phyloP scores from a whole-genome alignment of 345 rosid species.

The Bretschneidera sinensis region DNA sequence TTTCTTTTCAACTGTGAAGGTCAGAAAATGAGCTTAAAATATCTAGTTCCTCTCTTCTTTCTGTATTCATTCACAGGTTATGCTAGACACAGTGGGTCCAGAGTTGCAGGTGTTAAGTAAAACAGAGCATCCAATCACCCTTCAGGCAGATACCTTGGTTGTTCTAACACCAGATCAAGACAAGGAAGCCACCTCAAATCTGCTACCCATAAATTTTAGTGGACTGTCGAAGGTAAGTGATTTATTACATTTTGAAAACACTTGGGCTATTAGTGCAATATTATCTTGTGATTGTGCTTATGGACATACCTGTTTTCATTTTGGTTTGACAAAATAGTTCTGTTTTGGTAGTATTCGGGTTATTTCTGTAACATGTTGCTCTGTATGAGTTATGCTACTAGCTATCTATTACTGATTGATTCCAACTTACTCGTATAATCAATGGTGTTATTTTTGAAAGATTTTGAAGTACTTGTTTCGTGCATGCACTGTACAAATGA shows the following conservation, averaged over 20 bases:
- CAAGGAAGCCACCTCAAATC: slow-evolving; percentile 52
- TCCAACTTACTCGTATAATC: too few species aligned
- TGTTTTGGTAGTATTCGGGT: too few species aligned
- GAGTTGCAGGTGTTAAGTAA: slow-evolving; percentile 57
- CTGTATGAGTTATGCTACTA: too few species aligned
- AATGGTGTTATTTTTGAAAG: too few species aligned
- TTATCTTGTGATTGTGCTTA: too few species aligned
- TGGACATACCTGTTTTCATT: neutral
- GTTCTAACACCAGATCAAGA: slow-evolving; percentile 58
- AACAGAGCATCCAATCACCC: slow-evolving; percentile 46
- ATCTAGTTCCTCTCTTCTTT: neutral
- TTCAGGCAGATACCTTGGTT: slow-evolving; percentile 38
- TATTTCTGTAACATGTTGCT: too few species aligned
- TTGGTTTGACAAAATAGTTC: neutral
- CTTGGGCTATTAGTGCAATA: too few species aligned
- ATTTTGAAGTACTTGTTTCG: too few species aligned
- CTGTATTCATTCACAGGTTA: slow-evolving; percentile 34
- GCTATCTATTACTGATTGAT: neutral
- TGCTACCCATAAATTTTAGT: slow-evolving; percentile 55
- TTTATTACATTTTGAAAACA: neutral
- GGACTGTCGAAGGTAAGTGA: slow-evolving; percentile 49
- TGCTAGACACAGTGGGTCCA: slow-evolving; percentile 72
- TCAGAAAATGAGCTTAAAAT: neutral
- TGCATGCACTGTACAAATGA: too few species aligned
- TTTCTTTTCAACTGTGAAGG: too few species aligned